phyloP scores from a whole-genome alignment of 2,329 filamentous ascomycete genomes.

The Diplodia sapinea region DNA sequence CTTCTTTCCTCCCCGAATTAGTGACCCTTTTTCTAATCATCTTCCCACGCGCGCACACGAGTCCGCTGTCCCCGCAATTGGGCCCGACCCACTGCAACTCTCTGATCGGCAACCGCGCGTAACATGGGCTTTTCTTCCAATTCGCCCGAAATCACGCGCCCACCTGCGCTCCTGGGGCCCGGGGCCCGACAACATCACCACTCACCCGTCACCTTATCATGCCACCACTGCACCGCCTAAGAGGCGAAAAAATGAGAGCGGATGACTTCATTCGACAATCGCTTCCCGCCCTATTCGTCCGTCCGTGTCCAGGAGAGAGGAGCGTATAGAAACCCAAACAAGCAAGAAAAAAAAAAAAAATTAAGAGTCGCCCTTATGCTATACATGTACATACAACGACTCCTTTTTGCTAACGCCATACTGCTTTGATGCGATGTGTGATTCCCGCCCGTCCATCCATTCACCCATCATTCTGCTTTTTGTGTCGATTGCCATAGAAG shows the following conservation, averaged over 20 bases:
- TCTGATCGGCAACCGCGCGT: neutral
- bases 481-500: neutral
- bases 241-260: neutral
- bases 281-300: constrained; percentile 3
- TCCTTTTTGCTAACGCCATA: constrained; percentile 23
- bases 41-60: neutral
- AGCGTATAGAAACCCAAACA: neutral
- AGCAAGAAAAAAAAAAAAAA: neutral
- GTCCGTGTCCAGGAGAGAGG: constrained; percentile 46
- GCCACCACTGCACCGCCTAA: neutral
- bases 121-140: neutral
- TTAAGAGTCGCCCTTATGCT: constrained; percentile 6
- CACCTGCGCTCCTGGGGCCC: too few relatives aligned
- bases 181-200: neutral
- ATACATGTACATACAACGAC: constrained; percentile 9
- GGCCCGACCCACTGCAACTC: neutral
- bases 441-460: neutral
- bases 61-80: neutral
- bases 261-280: neutral
- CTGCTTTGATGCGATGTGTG: constrained; percentile 1
- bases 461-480: constrained; percentile 4
- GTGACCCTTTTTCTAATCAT: neutral
- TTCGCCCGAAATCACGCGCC: neutral
- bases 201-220: neutral
- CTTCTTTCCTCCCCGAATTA: neutral